Conservation (phyloP, 495 filamentous ascomycete genomes). For the Penicillium samsonianum region DNA sequence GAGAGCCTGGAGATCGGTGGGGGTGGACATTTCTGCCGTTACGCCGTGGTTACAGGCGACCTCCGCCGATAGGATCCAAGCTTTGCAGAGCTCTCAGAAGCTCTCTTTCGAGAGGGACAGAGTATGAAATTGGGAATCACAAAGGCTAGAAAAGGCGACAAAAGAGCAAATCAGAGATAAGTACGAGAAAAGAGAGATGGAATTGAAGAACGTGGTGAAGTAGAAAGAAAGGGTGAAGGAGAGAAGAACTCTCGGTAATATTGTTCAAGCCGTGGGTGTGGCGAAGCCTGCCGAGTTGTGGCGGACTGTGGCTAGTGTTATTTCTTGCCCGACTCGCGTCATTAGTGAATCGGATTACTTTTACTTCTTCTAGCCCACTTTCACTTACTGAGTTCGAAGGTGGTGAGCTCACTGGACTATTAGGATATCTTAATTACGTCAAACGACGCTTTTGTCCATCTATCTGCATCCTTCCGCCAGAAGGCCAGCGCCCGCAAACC, state of each 20-base stretch:
- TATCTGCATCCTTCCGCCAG: not conserved
- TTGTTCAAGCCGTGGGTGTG: constrained; percentile 15
- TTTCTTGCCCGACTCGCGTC: constrained; percentile 11
- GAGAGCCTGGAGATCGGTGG: constrained; percentile 52
- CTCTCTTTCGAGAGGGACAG: constrained; percentile 45
- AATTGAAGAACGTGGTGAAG: constrained; percentile 29
- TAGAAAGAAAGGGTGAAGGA: constrained; percentile 19
- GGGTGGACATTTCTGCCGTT: constrained; percentile 55
- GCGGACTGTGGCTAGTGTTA: constrained; percentile 25
- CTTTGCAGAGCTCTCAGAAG: constrained; percentile 28
- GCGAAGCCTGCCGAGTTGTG: constrained; percentile 11
- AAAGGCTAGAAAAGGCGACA: constrained; percentile 12
- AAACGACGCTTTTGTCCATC: not conserved
- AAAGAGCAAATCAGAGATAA: constrained; percentile 11
- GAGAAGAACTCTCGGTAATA: constrained; percentile 25
- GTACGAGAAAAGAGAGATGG: constrained; percentile 16
- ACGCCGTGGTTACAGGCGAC: constrained; percentile 36
- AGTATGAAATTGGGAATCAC: constrained; percentile 25
- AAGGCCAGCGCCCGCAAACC: constrained; percentile 10
- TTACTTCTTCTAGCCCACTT: constrained; percentile 3
- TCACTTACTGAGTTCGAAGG: not conserved
- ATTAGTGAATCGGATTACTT: not conserved
- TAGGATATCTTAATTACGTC: not conserved
- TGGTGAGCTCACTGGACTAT: not conserved
- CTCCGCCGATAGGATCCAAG: constrained; percentile 35